These are phyloP conservation scores for Metschnikowia rubicola DNA, from an alignment of 805 yeast genomes.

Conservation along the genomic window DNA sequence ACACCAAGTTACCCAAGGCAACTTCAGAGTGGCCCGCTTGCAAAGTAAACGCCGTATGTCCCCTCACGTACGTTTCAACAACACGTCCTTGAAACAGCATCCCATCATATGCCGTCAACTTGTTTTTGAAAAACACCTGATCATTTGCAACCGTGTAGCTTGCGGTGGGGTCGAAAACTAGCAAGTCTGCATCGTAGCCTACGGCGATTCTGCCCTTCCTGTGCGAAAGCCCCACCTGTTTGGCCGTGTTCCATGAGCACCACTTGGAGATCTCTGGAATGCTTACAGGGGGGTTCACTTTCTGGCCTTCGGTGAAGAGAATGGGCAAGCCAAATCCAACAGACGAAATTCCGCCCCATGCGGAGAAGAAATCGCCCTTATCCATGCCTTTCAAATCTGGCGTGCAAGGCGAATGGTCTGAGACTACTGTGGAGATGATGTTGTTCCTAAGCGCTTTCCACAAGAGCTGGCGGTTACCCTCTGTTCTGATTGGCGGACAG, in stretches of 20 bases:
- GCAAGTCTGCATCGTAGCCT: constrained; percentile 88
- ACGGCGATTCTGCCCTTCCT: constrained; percentile 66
- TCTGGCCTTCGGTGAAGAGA: constrained; percentile 68
- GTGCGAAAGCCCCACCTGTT: constrained; percentile 74
- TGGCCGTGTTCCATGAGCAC: constrained; percentile 82
- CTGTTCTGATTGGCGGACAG: constrained; percentile 89
- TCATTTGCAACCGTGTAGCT: constrained; percentile 50
- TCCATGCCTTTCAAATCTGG: constrained; percentile 82
- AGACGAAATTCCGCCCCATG: constrained; percentile 96
- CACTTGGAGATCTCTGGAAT: constrained; percentile 67
- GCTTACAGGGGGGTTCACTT: constrained; percentile 48
- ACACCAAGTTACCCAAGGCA: constrained; percentile 57
- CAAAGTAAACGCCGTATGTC: constrained; percentile 59
- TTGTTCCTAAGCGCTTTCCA: constrained; percentile 75
- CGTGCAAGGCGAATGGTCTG: constrained; percentile 95
- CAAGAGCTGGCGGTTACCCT: constrained; percentile 62
- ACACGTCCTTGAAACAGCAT: constrained; percentile 67
- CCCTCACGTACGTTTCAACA: constrained; percentile 75
- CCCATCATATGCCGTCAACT: constrained; percentile 84
- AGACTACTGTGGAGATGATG: constrained; percentile 78
- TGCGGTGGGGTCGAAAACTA: constrained; percentile 67
- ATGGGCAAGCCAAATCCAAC: constrained; percentile 89
- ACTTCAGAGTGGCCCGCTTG: constrained; percentile 52
- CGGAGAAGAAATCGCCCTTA: constrained; percentile 81
- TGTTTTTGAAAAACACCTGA: constrained; percentile 73